A percentile compares a stretch with the other conserved stretches of the same genome.
Conservation (phyloP, 768 basidiomycete genomes). For the Kwoniella sp. region DNA sequence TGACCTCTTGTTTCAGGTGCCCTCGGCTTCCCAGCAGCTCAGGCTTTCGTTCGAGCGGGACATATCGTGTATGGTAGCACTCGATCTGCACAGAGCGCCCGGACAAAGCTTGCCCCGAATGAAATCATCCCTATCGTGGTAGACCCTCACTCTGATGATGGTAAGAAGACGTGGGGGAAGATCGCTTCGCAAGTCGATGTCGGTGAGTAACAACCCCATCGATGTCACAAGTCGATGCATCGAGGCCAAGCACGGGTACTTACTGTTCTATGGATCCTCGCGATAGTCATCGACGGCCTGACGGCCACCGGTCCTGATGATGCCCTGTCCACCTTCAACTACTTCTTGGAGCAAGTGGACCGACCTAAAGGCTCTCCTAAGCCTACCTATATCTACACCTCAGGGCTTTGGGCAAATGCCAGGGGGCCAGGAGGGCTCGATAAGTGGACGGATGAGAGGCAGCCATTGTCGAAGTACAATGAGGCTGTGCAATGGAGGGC, state of each 20-base stretch:
- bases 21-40: constrained; percentile 59
- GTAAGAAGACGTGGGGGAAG: constrained; percentile 22
- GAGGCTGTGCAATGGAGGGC: constrained; percentile 33
- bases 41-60: constrained; percentile 60
- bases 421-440: constrained; percentile 54
- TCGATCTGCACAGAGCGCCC: constrained; percentile 56
- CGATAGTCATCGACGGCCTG: constrained; percentile 43
- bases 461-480: constrained; percentile 23
- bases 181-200: constrained; percentile 35
- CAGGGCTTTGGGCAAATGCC: constrained; percentile 60
- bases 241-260: neutral
- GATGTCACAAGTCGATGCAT: too few relatives aligned
- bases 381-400: constrained; percentile 60
- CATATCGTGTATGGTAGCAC: constrained; percentile 61
- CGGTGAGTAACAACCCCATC: constrained; percentile 23
- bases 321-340: constrained; percentile 31
- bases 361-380: constrained; percentile 55
- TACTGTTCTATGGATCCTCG: constrained; percentile 2
- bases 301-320: constrained; percentile 48
- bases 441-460: constrained; percentile 43
- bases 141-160: constrained; percentile 29
- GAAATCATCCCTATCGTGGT: constrained; percentile 60
- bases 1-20: constrained; percentile 50
- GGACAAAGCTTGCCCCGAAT: constrained; percentile 55
- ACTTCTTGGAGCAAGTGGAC: constrained; percentile 18